phyloP scores from a whole-genome alignment of 2,329 filamentous ascomycete species.

The Fusarium goolgardi region DNA sequence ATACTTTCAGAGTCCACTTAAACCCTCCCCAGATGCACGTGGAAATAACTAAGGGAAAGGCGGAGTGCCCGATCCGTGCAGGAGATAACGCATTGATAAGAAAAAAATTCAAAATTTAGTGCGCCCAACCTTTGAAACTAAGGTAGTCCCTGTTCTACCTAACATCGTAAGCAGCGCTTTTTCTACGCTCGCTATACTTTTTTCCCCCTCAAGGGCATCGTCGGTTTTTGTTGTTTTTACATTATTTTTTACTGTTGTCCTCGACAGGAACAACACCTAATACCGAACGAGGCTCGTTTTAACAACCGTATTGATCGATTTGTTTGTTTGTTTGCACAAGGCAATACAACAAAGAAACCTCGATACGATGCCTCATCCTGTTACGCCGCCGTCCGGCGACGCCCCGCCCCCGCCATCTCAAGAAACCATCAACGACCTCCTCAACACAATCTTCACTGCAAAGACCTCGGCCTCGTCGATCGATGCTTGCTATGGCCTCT shows the following conservation, averaged over 20 bases:
- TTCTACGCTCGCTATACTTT: constrained; percentile 39
- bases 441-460: constrained; percentile 76
- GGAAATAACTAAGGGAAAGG: constrained; percentile 25
- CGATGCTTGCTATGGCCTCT: constrained; percentile 71
- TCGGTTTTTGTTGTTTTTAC: constrained; percentile 40
- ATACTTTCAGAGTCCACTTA: constrained; percentile 26
- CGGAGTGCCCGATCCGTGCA: constrained; percentile 31
- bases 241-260: constrained; percentile 10
- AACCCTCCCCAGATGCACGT: constrained; percentile 38
- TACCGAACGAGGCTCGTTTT: constrained; percentile 39
- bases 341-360: constrained; percentile 18
- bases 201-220: constrained; percentile 42
- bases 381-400: constrained; percentile 60
- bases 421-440: constrained; percentile 72
- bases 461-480: constrained; percentile 76
- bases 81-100: constrained; percentile 35
- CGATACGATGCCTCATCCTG: constrained; percentile 60
- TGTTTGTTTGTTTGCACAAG: constrained; percentile 2
- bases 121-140: constrained; percentile 36
- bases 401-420: constrained; percentile 69
- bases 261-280: constrained; percentile 20
- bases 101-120: constrained; percentile 38
- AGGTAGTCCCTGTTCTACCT: constrained; percentile 22
- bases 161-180: constrained; percentile 42
- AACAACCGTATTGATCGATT: not conserved